These are phyloP conservation scores for Ceratocystis cacaofunesta DNA, from an alignment of 2,329 filamentous ascomycete genomes.

Conservation along the genomic window DNA sequence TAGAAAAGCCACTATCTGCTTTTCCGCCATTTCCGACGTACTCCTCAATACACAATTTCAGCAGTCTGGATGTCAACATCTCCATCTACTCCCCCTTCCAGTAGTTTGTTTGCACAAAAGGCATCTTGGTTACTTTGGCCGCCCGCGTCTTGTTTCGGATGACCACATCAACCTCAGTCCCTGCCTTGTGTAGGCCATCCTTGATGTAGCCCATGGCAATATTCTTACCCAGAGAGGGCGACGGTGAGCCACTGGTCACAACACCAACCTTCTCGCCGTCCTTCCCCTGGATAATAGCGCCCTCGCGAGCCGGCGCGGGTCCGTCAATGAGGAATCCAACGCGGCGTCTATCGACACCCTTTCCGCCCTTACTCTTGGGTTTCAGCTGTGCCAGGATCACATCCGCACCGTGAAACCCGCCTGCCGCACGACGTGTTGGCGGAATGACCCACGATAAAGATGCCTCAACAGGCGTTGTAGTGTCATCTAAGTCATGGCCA, in stretches of 20 bases:
- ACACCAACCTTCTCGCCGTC: slow-evolving; percentile 55
- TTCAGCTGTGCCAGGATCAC: slow-evolving; percentile 64
- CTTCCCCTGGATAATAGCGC: slow-evolving; percentile 57
- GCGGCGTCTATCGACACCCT: slow-evolving; percentile 54
- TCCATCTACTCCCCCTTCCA: slow-evolving; percentile 31
- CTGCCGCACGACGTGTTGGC: slow-evolving; percentile 51
- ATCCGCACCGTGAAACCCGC: slow-evolving; percentile 75
- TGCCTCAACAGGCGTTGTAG: slow-evolving; percentile 44
- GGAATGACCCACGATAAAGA: slow-evolving; percentile 64
- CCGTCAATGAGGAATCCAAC: slow-evolving; percentile 73
- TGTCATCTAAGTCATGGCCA: slow-evolving; percentile 87
- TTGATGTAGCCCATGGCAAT: slow-evolving; percentile 92
- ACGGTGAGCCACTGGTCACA: slow-evolving; percentile 81
- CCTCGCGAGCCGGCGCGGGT: slow-evolving; percentile 69
- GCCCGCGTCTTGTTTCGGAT: slow-evolving; percentile 63
- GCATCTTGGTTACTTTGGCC: slow-evolving; percentile 73
- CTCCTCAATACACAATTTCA: neutral
- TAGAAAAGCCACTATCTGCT: neutral
- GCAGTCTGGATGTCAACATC: neutral
- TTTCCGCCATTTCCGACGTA: no score
- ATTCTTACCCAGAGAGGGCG: slow-evolving; percentile 72
- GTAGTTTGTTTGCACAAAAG: slow-evolving; percentile 71
- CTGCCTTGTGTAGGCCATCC: slow-evolving; percentile 67
- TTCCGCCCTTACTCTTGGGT: slow-evolving; percentile 55
- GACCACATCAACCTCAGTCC: slow-evolving; percentile 64